Percentiles rank a stretch among this genome's conserved stretches.
Evolutionary conservation across 768 basidiomycete species (phyloP).

Genomic region (Botryobasidium botryosum): DNA sequence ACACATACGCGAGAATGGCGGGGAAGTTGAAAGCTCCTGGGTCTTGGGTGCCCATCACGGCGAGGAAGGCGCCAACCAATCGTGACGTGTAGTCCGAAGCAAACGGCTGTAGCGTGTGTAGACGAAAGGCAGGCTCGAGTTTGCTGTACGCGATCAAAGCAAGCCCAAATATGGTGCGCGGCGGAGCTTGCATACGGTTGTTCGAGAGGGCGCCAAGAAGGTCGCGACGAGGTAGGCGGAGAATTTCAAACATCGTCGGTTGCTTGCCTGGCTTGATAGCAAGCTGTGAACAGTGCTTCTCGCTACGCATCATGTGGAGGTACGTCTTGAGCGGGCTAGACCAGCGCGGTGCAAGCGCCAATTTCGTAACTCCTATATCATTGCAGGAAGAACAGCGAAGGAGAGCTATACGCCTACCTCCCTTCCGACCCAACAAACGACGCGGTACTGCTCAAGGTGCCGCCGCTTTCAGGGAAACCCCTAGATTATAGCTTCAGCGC

Average conservation of each 20-base stretch:
- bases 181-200: conserved; percentile 31
- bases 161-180: not conserved
- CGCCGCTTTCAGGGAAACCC: conserved; percentile 38
- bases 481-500: conserved; percentile 46
- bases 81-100: not conserved
- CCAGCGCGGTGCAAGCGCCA: not conserved
- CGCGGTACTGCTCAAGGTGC: conserved; percentile 31
- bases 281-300: conserved; percentile 32
- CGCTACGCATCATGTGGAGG: conserved; percentile 58
- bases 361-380: not conserved
- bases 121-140: too few species aligned
- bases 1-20: conserved; percentile 5
- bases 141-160: too few species aligned
- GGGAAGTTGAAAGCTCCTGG: too few species aligned
- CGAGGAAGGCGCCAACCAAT: conserved; percentile 7
- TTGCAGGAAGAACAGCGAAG: conserved; percentile 31
- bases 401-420: conserved; percentile 58
- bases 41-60: conserved; percentile 5
- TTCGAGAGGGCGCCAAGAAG: conserved; percentile 44
- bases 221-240: conserved; percentile 33
- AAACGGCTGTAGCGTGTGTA: too few species aligned
- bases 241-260: too few species aligned
- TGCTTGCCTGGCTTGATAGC: not conserved
- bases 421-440: conserved; percentile 30
- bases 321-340: conserved; percentile 13